phyloP scores from a whole-genome alignment of 2,329 filamentous ascomycete species.

The Sphaceloma murrayae region DNA sequence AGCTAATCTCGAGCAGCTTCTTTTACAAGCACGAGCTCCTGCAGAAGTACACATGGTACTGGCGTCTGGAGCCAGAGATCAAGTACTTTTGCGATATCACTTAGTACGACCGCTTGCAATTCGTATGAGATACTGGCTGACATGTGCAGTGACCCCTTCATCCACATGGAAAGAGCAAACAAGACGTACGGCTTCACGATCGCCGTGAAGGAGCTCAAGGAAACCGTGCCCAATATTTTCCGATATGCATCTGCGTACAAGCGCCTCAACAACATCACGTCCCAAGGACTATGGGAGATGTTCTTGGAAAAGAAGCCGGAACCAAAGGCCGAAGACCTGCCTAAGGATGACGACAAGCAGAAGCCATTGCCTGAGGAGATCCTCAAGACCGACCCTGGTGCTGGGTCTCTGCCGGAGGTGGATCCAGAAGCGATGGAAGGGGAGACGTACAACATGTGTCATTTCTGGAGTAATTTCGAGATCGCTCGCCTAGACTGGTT shows the following conservation, averaged over 20 bases:
- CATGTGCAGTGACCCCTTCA: constrained; percentile 69
- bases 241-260: constrained; percentile 98
- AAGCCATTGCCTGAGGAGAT: constrained; percentile 71
- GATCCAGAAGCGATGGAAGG: constrained; percentile 93
- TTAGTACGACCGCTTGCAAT: constrained; percentile 54
- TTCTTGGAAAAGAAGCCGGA: constrained; percentile 71
- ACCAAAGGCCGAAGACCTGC: constrained; percentile 43
- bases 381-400: constrained; percentile 61
- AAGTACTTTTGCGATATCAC: constrained; percentile 99
- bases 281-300: constrained; percentile 97
- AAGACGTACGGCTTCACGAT: constrained; percentile 99
- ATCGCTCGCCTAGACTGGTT: constrained; percentile 94
- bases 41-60: constrained; percentile 98
- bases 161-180: constrained; percentile 86
- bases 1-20: constrained; percentile 45
- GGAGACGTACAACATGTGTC: constrained; percentile 99
- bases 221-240: constrained; percentile 98
- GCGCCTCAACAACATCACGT: constrained; percentile 78
- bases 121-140: constrained; percentile 26
- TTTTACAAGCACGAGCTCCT: constrained; percentile 96
- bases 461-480: constrained; percentile 99
- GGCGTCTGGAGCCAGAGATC: constrained; percentile 97
- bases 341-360: constrained; percentile 49
- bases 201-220: constrained; percentile 92
- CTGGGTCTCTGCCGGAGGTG: constrained; percentile 64